Evolutionary conservation across 306 rosid genomes (phyloP).

Genomic region (Cicer yamashitae): DNA sequence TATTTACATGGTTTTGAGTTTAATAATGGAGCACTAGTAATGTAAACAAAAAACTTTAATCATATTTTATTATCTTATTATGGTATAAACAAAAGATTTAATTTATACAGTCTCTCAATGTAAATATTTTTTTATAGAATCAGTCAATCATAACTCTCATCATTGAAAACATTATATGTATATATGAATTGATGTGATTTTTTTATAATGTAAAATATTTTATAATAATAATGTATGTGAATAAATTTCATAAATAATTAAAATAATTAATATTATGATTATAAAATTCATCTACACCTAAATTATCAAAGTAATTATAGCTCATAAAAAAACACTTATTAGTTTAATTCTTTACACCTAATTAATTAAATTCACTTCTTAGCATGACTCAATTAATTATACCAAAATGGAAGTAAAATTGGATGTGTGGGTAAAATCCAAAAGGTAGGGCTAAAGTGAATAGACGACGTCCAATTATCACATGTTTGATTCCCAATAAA

Average conservation of each 20-base stretch:
- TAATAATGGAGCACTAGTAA: background rate
- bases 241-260: background rate
- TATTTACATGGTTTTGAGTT: background rate
- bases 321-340: too few species aligned
- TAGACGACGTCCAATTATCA: background rate
- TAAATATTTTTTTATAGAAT: too few species aligned
- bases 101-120: too few species aligned
- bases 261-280: background rate
- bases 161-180: too few species aligned
- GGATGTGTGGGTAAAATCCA: constrained; percentile 1
- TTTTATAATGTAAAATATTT: too few species aligned
- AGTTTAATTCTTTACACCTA: background rate
- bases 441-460: background rate
- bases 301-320: background rate
- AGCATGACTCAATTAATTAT: background rate
- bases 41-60: background rate
- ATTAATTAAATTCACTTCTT: background rate
- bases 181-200: too few species aligned
- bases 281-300: background rate
- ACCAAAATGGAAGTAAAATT: background rate
- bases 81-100: background rate
- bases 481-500: background rate
- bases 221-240: too few species aligned
- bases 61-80: background rate
- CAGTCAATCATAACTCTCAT: too few species aligned